A percentile compares a stretch with the other conserved stretches of the same genome.
Evolutionary conservation across 257 asterid species (phyloP).

Genomic region (Leonotis leonurus): DNA sequence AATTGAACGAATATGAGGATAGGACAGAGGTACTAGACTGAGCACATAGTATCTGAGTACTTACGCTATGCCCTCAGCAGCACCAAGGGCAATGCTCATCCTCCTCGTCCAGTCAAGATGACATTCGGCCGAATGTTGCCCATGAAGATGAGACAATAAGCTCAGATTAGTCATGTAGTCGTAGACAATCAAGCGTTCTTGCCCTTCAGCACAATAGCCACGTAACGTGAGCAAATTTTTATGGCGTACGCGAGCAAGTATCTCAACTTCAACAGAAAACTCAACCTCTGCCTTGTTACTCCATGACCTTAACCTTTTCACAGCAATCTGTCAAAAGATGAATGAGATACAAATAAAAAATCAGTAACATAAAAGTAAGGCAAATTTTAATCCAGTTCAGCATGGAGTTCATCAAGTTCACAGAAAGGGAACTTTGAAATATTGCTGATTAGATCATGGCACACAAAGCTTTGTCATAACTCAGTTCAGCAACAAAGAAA

Average conservation of each 20-base stretch:
- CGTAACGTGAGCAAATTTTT: slow-evolving; percentile 65
- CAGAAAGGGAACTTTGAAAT: too few species aligned
- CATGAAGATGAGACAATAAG: slow-evolving; percentile 78
- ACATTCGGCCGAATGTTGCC: slow-evolving; percentile 74
- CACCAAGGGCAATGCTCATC: slow-evolving; percentile 71
- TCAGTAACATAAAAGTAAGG: not conserved
- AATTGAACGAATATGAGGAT: slow-evolving; percentile 11
- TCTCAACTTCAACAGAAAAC: slow-evolving; percentile 77
- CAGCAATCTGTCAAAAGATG: slow-evolving; percentile 58
- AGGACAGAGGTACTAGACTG: not conserved
- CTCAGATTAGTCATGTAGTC: slow-evolving; percentile 78
- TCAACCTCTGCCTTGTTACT: slow-evolving; percentile 77
- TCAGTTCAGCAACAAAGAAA: too few species aligned
- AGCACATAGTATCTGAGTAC: not conserved
- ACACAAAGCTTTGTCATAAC: too few species aligned
- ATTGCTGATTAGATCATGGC: too few species aligned
- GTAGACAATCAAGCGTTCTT: slow-evolving; percentile 75
- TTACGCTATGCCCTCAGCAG: slow-evolving; percentile 83
- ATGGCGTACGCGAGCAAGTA: slow-evolving; percentile 76
- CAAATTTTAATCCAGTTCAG: too few species aligned
- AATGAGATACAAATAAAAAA: slow-evolving; percentile 3
- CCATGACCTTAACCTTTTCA: slow-evolving; percentile 77
- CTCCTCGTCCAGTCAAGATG: slow-evolving; percentile 70
- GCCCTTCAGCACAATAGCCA: slow-evolving; percentile 83
- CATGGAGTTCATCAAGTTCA: too few species aligned